Base-by-base conservation (phyloP, 2,329 filamentous ascomycete genomes). In the Balansia obtecta region DNA sequence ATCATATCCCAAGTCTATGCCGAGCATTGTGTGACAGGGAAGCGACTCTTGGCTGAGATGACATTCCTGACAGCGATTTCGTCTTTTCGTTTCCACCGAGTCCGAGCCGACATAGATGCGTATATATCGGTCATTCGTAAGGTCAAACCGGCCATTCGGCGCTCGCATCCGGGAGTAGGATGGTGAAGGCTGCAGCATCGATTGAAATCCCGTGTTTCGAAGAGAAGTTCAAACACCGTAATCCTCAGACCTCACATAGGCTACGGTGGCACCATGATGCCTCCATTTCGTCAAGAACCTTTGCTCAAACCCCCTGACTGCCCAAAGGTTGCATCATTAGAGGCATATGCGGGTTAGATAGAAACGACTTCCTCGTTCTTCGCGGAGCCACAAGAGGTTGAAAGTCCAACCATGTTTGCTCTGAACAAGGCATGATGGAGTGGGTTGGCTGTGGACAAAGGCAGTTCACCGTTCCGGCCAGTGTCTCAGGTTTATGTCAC, bases 401-500 rank as follows among this genome's bases (percentile, higher is more conserved):
- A 45, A 27, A 5, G 16, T 13, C 41, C 20, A 30, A 42, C 40
- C 48, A 32, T 44, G 12, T 39, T 45, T 32, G 41, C 15, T 39
- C n/a, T 30, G 41, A 49, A 44, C 22, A 40, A 40, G 18, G 41
- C 41, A 42, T 32, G 41, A 45, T n/a, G 38, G 32, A 18, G 47
- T 18, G 20, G 46, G 20, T 41, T 41, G 10, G n/a, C 46, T 43
- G 30, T 43, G 48, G 32, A 16, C 41, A 49, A 33, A 45, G 18
- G 22, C 11, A 34, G 20, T 22, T 22, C 20, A 32, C 13, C 20
- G 16, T 41, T 37, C 13, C 38, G 33, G 33, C 22, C 34, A 33
- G 7, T 38, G n/a, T 40, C 22, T 45, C 41, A 49, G 48, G 30
- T 45, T 16, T 43, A 39, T 6, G 12, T 45, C 48, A 49, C 48